Evolutionary conservation across 2,329 filamentous ascomycete genomes (phyloP), one percentile per base, ranked within the genome.

Genomic region (Aspergillus proliferans): DNA sequence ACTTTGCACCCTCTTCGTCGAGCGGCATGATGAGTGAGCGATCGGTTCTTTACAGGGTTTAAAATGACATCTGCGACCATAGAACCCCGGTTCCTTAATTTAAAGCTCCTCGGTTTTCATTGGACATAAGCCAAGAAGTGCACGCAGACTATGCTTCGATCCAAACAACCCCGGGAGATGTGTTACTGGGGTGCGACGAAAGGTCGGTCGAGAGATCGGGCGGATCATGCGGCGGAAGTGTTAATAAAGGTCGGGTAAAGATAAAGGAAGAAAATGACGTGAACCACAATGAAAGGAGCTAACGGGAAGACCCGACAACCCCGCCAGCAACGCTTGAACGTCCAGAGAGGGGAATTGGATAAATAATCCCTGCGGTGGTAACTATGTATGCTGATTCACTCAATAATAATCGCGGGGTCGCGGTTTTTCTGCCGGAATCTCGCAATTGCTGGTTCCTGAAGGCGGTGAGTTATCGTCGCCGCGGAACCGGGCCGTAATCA

Each of bases 1-100:
- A 74, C 54, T 74, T 74, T 22, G 64, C 65, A 6, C 68, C 69
- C 58, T 71, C 64, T 62, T 72, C 70, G 41, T 74, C 71, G 15
- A 70, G 60, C 58, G 71, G 71, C 71, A 74, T 74, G 24, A 46
- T 64, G 39, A 42, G 42, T 34, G 42, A 22, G 38, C 18, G 19
- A 12, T 40, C 38, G 18, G 19, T 8, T 38, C 34, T 38, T 22
- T 21, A 38, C 42, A 38, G 36, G 24, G 43, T 21, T 34, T 33
- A 44, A 12, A 22, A 12, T 14, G 33, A 24, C 39, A 43, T 28
- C 30, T 34, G 28, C 18, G 38, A 40, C 26, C 24, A 34, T 34
- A 22, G 15, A 22, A 38, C 28, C 18, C 21, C 43, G n/a, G 9
- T 30, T 30, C 4, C 10, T 30, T 5, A 30, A 30, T 12, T 12